Evolutionary conservation across 495 filamentous ascomycete species (phyloP), one percentile per base, ranked within the genome.

Genomic region (Podospora conica): DNA sequence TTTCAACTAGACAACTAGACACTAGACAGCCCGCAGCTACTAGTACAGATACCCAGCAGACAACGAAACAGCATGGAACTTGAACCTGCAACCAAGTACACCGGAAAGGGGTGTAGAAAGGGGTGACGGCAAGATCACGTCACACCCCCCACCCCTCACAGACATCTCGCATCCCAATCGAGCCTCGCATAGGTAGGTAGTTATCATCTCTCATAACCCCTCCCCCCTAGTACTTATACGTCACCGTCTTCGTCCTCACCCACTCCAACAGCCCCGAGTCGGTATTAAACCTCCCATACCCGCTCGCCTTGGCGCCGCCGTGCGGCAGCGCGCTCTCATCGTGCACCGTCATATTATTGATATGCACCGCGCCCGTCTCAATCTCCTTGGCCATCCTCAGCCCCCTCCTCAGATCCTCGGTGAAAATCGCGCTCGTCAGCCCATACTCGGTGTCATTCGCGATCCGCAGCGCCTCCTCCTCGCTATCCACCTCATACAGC

Each of bases 371-470:
- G 25, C 94, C 94, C 11, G 89, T 88, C 77, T 94, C 86, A 55
- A 96, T 86, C 72, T 85, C 80, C 73, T 84, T 88, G 57, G 92
- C 87, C 29, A 96, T 80, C 58, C 88, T 84, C 70, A 96, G 85
- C 15, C 88, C 93, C 69, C 84, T 77, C 61, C 89, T 87, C 66
- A 95, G 72, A 70, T 96, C 84, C 74, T 86, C 86, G 3, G 92
- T 96, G 75, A 97, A 97, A 55, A 98, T 88, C n/a, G 91, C 90
- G 5, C 91, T 87, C 3, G 86, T 86, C 7, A 96, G 87, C 24
- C 93, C 93, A 55, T 95, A 86, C 66, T 90, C 85, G 31, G 92
- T 95, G 67, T 89, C 79, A 77, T 97, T 98, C 15, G 93, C 93
- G 56, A 93, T 84, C 60, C 74, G 70, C 61, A 97, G 77, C 9